phyloP scores from a whole-genome alignment of 2,329 filamentous ascomycete genomes.

The Geosmithia putterillii region DNA sequence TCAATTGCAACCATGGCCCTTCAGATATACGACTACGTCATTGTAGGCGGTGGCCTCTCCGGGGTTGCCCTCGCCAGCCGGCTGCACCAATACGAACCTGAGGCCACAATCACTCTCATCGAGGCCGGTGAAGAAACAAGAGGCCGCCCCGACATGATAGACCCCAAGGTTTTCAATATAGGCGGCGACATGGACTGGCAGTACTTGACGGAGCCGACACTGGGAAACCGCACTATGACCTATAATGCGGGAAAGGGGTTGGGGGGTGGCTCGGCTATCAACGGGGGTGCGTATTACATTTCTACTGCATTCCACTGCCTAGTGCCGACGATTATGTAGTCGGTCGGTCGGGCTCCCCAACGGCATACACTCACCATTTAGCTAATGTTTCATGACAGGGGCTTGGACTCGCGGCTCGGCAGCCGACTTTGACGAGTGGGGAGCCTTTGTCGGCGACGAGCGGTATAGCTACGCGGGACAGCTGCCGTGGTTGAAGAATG shows the following conservation, averaged over 20 bases:
- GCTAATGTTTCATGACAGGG: too few relatives aligned
- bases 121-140: constrained; percentile 21
- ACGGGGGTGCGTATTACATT: constrained; percentile 21
- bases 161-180: constrained; percentile 12
- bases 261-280: constrained; percentile 25
- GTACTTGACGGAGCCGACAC: constrained; percentile 18
- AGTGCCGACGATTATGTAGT: too few relatives aligned
- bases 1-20: too few relatives aligned
- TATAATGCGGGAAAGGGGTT: constrained; percentile 23
- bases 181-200: constrained; percentile 20
- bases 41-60: constrained; percentile 18
- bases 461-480: constrained; percentile 32
- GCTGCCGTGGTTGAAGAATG: constrained; percentile 29
- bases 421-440: constrained; percentile 32
- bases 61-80: constrained; percentile 18
- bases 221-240: constrained; percentile 11
- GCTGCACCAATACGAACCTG: constrained; percentile 7
- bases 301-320: too few relatives aligned
- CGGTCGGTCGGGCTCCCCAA: too few relatives aligned
- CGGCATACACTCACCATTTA: too few relatives aligned
- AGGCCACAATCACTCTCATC: constrained; percentile 19
- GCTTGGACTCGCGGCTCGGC: constrained; percentile 29
- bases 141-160: constrained; percentile 5
- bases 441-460: constrained; percentile 16
- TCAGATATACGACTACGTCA: constrained; percentile 12